Conservation (phyloP, 2,329 filamentous ascomycete species). For the Pestalotiopsis sp. region DNA sequence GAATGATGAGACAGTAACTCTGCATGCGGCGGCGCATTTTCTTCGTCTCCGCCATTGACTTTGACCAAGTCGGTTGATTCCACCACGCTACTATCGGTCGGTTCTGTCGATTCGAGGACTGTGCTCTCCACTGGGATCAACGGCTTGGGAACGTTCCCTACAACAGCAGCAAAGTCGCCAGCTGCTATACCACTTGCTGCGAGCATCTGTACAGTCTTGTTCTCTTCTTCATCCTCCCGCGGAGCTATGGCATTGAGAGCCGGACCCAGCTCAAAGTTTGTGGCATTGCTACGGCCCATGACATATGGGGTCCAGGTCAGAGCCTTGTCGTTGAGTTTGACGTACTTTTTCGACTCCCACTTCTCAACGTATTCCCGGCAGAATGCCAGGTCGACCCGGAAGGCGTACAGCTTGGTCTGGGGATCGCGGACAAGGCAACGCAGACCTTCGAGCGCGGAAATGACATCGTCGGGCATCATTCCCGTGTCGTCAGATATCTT, state of each 20-base stretch:
- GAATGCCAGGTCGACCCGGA: slow-evolving; percentile 83
- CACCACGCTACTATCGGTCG: slow-evolving; percentile 30
- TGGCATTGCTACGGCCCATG: slow-evolving; percentile 84
- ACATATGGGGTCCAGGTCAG: slow-evolving; percentile 96
- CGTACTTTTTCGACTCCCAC: slow-evolving; percentile 87
- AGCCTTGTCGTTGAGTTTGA: slow-evolving; percentile 76
- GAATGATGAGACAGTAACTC: slow-evolving; percentile 19
- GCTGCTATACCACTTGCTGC: slow-evolving; percentile 32
- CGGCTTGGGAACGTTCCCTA: slow-evolving; percentile 28
- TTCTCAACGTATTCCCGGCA: slow-evolving; percentile 86
- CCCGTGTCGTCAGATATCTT: slow-evolving; percentile 86
- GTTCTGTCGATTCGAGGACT: slow-evolving; percentile 42
- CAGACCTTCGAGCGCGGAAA: slow-evolving; percentile 88
- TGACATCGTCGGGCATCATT: slow-evolving; percentile 94
- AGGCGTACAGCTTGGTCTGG: slow-evolving; percentile 82
- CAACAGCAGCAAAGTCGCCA: slow-evolving; percentile 29
- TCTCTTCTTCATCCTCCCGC: slow-evolving; percentile 70
- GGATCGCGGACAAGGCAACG: slow-evolving; percentile 89
- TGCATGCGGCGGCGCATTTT: slow-evolving; percentile 20
- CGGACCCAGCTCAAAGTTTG: slow-evolving; percentile 81
- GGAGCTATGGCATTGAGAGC: slow-evolving; percentile 84
- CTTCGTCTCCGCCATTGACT: slow-evolving; percentile 27
- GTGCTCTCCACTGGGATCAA: slow-evolving; percentile 25
- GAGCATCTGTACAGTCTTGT: slow-evolving; percentile 35
- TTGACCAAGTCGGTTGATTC: slow-evolving; percentile 21